Conservation (phyloP, 192 early-diverging fungal genomes). For the Borealophlyctis nickersoniae region DNA sequence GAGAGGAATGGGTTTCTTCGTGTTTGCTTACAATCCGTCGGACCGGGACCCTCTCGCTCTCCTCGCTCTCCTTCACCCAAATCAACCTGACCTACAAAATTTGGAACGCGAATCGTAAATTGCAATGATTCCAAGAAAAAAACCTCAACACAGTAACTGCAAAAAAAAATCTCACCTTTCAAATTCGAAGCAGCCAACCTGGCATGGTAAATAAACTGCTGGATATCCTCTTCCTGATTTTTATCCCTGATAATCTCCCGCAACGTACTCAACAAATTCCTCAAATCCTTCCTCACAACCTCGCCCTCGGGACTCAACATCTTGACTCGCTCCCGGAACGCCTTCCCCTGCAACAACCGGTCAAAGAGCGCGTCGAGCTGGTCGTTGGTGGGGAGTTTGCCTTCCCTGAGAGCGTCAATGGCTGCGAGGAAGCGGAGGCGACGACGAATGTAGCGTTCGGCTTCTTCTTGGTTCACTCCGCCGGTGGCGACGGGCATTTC, state of each 20-base stretch:
- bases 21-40: too few species aligned
- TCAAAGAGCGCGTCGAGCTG: slow-evolving; percentile 29
- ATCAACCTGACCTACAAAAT: too few species aligned
- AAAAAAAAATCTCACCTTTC: not conserved
- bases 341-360: slow-evolving; percentile 7
- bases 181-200: slow-evolving; percentile 10
- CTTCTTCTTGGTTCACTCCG: not conserved
- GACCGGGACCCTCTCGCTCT: too few species aligned
- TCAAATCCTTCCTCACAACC: slow-evolving; percentile 22
- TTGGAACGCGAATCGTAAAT: too few species aligned
- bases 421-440: slow-evolving; percentile 15
- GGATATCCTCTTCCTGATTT: slow-evolving; percentile 38
- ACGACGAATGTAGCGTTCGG: not conserved
- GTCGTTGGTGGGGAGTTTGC: slow-evolving; percentile 43
- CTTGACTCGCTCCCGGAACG: not conserved
- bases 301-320: slow-evolving; percentile 6
- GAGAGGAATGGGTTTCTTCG: too few species aligned
- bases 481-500: not conserved
- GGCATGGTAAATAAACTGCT: slow-evolving; percentile 29
- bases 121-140: too few species aligned
- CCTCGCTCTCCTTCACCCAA: too few species aligned
- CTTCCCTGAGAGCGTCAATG: slow-evolving; percentile 27
- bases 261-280: slow-evolving; percentile 10
- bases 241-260: slow-evolving; percentile 31
- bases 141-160: not conserved